Base-by-base conservation (phyloP, 805 yeast species). In the Kazachstania bromeliacearum region DNA sequence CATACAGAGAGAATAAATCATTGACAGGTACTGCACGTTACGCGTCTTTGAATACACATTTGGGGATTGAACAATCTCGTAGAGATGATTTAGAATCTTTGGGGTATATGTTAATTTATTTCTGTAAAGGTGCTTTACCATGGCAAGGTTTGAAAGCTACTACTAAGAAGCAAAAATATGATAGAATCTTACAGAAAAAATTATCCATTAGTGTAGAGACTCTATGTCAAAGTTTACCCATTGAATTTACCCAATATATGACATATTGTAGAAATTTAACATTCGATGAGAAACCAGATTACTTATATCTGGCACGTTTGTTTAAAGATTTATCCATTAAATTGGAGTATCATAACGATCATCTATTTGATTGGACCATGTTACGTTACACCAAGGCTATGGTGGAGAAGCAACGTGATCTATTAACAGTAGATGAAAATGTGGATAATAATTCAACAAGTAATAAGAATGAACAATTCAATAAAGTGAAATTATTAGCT, bases 91-190 rank as follows among this genome's bases (percentile, higher is more conserved):
- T 89, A 51, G 98, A 92, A 65, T 79, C 92, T 43, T 72, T 89
- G 54, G 97, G 96, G 34, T 89, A 89, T 57, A 96, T 89, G 36
- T 70, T 92, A 50, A 84, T 89, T 50, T 89, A 89, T 64, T 92
- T 89, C 59, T 82, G 95, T 62, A 77, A 95, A 40, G 97, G 98
- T 30, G 82, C 94, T 13, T 74, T 89, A 52, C 98, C 98, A 37
- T 89, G 98, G 98, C 98, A 89, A 64, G 98, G 98, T 4, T 73
- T 89, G 53, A 87, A 87, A 63, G 98, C 97, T 27, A 92, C 89
- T 18, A 85, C 96, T 12, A 89, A 89, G 66, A 84, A 94, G 66
- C 96, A 89, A 62, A 89, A 92, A 64, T 89, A 89, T 63, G 96
- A 89, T 64, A 75, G 96, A 43, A 92, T 89, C 51, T 79, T 89